Evolutionary conservation across 345 rosid genomes (phyloP).

Genomic region (Populus pruinosa): DNA sequence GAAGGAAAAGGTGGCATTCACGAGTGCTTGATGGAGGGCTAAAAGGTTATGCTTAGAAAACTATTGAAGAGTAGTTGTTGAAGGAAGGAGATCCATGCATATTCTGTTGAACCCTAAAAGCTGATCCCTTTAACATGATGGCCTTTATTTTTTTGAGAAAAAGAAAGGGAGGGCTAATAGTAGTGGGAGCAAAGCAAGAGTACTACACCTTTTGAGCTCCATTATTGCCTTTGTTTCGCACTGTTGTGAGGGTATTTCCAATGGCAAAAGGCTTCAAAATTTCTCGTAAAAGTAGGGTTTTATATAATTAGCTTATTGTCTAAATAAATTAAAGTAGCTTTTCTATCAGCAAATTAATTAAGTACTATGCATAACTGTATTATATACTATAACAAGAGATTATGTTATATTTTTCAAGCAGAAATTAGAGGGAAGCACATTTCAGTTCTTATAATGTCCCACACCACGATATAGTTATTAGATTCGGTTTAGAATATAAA

Average conservation of each 20-base stretch:
- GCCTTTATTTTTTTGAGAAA: constrained; percentile 24
- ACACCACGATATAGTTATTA: no score
- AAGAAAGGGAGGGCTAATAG: background rate
- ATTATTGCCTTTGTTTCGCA: constrained; percentile 40
- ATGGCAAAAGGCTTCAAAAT: background rate
- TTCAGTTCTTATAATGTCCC: background rate
- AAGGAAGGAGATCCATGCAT: constrained; percentile 39
- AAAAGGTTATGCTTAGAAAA: constrained; percentile 17
- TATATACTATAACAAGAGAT: background rate
- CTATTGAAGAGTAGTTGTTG: background rate
- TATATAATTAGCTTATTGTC: background rate
- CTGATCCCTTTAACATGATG: constrained; percentile 25
- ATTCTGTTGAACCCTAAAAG: constrained; percentile 37
- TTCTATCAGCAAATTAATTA: background rate
- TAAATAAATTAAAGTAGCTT: background rate
- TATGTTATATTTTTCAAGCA: background rate
- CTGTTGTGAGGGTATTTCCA: constrained; percentile 17
- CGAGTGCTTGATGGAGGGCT: constrained; percentile 25
- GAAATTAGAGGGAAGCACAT: background rate
- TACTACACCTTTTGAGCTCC: constrained; percentile 37
- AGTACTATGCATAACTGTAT: background rate
- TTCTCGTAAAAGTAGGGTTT: background rate
- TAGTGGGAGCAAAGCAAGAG: constrained; percentile 38
- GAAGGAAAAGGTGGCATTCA: constrained; percentile 25
- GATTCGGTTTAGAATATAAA: no score